Evolutionary conservation across 495 filamentous ascomycete species (phyloP).

Genomic region (Aspergillus hancockii): DNA sequence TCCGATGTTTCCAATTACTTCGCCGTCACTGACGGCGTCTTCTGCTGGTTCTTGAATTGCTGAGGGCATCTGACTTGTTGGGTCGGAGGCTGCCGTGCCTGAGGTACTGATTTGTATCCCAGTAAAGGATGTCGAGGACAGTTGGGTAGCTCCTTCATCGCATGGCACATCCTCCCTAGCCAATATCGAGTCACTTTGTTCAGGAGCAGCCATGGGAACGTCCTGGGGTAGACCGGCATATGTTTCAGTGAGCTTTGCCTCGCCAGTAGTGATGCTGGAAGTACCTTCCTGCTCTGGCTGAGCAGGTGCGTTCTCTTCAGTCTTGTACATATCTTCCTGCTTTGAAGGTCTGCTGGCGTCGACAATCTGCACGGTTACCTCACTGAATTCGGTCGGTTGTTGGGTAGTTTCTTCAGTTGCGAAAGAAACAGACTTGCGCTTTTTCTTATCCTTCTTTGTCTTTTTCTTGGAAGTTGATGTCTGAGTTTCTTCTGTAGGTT

Average conservation of each 20-base stretch:
- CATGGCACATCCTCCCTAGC: not conserved
- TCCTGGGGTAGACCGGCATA: not conserved
- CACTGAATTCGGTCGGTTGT: slow-evolving; percentile 5
- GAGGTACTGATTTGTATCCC: not conserved
- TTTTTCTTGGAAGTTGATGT: slow-evolving; percentile 41
- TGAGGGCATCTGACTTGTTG: not conserved
- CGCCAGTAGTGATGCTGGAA: not conserved
- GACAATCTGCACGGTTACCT: not conserved
- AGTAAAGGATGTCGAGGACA: not conserved
- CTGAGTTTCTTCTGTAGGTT: slow-evolving; percentile 16
- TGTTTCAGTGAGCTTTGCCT: not conserved
- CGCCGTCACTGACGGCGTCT: not conserved
- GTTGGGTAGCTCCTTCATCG: not conserved
- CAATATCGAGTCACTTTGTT: not conserved
- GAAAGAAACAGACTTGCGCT: slow-evolving; percentile 31
- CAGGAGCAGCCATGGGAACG: not conserved
- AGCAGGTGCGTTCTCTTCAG: not conserved
- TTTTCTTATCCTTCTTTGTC: slow-evolving; percentile 44
- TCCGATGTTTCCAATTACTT: not conserved
- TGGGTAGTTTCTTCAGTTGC: slow-evolving; percentile 18
- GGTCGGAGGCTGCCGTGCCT: not conserved
- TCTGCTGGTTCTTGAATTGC: not conserved
- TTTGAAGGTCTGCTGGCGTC: not conserved
- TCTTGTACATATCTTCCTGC: not conserved
- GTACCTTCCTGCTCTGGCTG: not conserved